Percentiles rank a stretch among this genome's conserved stretches.
Evolutionary conservation across 2,329 filamentous ascomycete genomes (phyloP).

Genomic region (Ophiostoma montium): DNA sequence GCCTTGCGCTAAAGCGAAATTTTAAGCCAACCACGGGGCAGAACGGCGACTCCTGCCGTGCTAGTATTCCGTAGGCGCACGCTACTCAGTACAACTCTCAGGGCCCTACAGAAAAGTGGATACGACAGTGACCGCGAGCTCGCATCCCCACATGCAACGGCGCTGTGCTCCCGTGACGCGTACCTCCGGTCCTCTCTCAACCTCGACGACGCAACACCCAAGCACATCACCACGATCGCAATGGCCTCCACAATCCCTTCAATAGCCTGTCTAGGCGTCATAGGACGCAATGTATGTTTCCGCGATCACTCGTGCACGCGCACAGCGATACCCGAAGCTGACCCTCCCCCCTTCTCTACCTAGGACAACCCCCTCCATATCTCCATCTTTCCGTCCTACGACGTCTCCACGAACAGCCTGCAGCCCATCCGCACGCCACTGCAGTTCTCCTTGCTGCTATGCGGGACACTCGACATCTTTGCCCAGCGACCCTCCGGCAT

Average conservation of each 20-base stretch:
- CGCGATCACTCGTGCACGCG: background rate
- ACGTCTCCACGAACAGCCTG: slow-evolving; percentile 36
- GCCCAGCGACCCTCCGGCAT: slow-evolving; percentile 50
- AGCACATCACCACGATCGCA: background rate
- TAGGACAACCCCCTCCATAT: slow-evolving; percentile 96
- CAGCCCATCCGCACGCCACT: slow-evolving; percentile 55
- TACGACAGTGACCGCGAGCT: no score
- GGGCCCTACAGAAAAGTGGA: no score
- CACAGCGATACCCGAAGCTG: background rate
- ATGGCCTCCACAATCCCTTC: slow-evolving; percentile 56
- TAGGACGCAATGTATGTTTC: slow-evolving; percentile 69
- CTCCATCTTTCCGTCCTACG: slow-evolving; percentile 69
- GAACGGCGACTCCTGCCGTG: background rate
- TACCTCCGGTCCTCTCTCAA: background rate
- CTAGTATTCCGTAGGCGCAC: background rate
- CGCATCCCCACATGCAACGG: background rate
- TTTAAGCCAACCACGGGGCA: slow-evolving; percentile 8
- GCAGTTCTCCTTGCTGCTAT: slow-evolving; percentile 83
- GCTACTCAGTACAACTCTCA: no score
- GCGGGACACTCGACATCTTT: slow-evolving; percentile 86
- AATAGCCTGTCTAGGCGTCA: slow-evolving; percentile 85
- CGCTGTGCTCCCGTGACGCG: background rate
- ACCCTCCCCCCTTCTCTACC: slow-evolving; percentile 5
- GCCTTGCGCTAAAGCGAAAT: slow-evolving; percentile 4
- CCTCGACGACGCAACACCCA: background rate